Percentiles rank a stretch among this genome's conserved stretches.
These are phyloP conservation scores for Fusarium anguioides DNA, from an alignment of 2,329 filamentous ascomycete species.

Conservation along the genomic window DNA sequence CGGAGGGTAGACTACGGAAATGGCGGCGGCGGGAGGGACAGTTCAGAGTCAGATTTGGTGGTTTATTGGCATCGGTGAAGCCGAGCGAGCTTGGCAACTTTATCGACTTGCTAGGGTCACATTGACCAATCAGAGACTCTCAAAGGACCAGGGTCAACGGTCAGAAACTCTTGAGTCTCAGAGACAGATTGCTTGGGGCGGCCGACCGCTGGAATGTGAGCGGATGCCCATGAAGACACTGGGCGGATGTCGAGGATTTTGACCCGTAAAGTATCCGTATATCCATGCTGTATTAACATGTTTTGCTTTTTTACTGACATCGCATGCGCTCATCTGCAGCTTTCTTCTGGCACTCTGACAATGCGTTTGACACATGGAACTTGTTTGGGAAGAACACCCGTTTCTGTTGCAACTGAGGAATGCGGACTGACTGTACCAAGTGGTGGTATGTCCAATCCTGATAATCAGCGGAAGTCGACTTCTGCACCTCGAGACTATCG, in stretches of 20 bases:
- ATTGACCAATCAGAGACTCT: slow-evolving; percentile 30
- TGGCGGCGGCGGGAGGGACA: slow-evolving; percentile 26
- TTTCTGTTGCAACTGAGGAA: slow-evolving; percentile 28
- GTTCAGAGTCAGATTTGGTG: slow-evolving; percentile 30
- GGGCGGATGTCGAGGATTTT: slow-evolving; percentile 26
- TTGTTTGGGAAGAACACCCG: slow-evolving; percentile 20
- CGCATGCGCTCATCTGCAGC: slow-evolving; percentile 18
- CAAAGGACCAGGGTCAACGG: slow-evolving; percentile 20
- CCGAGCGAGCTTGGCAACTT: slow-evolving; percentile 44
- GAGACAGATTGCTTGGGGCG: slow-evolving; percentile 29
- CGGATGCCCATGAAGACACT: slow-evolving; percentile 26
- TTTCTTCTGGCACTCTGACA: slow-evolving; percentile 14
- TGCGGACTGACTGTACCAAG: slow-evolving; percentile 5
- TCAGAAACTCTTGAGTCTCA: slow-evolving; percentile 16
- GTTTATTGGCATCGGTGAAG: slow-evolving; percentile 43
- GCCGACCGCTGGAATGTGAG: slow-evolving; percentile 44
- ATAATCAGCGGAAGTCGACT: background rate
- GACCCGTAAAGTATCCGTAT: slow-evolving; percentile 1
- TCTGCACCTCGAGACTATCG: background rate
- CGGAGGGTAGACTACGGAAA: slow-evolving; percentile 33
- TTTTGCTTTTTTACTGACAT: slow-evolving; percentile 26
- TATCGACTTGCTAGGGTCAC: slow-evolving; percentile 29
- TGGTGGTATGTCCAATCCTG: slow-evolving; percentile 8
- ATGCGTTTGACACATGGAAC: slow-evolving; percentile 9
- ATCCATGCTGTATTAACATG: slow-evolving; percentile 9